Conservation (phyloP, 768 basidiomycete genomes). For the Suillus brevipes region DNA sequence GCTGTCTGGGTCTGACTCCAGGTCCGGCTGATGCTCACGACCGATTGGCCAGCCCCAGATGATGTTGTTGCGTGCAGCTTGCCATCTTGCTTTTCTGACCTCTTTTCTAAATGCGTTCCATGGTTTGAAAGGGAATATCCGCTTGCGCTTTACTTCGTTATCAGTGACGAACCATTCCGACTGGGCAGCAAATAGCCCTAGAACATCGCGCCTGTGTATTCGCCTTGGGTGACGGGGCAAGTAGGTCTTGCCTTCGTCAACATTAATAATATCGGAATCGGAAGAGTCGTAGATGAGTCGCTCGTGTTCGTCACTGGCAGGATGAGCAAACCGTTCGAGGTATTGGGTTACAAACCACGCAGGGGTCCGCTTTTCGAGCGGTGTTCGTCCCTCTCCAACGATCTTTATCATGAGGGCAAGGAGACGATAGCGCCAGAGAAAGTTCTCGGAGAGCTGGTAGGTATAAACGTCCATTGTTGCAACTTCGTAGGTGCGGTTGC, state of each 20-base stretch:
- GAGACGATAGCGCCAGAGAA: conserved; percentile 52
- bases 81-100: conserved; percentile 31
- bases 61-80: conserved; percentile 28
- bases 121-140: conserved; percentile 40
- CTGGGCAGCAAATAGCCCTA: conserved; percentile 52
- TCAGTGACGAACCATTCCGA: conserved; percentile 60
- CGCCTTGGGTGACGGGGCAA: conserved; percentile 45
- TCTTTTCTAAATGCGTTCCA: conserved; percentile 50
- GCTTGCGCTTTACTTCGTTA: conserved; percentile 32
- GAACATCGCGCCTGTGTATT: conserved; percentile 52
- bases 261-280: conserved; percentile 26
- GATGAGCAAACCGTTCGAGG: conserved; percentile 27
- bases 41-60: conserved; percentile 27
- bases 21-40: conserved; percentile 7
- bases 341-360: conserved; percentile 52
- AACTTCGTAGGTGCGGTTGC: conserved; percentile 46
- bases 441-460: conserved; percentile 45
- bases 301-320: conserved; percentile 26
- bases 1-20: conserved; percentile 13
- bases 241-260: conserved; percentile 29
- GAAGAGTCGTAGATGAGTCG: conserved; percentile 39
- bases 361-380: conserved; percentile 42
- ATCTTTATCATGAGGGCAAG: conserved; percentile 48
- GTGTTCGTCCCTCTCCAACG: conserved; percentile 32
- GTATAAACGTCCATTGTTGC: conserved; percentile 46